Evolutionary conservation across 164 flowering plant species (phyloP).

Genomic region (Nymphaea colorata): DNA sequence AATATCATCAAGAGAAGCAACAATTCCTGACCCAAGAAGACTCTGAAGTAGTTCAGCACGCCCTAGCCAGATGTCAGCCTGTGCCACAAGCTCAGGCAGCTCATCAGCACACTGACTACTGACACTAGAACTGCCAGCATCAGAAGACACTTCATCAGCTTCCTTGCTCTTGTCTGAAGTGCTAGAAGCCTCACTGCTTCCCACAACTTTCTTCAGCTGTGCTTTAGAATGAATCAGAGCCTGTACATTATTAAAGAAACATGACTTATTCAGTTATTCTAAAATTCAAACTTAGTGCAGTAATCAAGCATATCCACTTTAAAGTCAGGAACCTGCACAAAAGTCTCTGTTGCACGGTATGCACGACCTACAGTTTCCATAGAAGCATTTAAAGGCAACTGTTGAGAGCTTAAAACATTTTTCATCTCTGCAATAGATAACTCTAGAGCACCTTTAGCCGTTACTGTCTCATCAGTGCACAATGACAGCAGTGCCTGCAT

Average conservation of each 20-base stretch:
- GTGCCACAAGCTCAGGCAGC: constrained; percentile 60
- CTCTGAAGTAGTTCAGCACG: constrained; percentile 98
- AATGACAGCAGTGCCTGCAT: constrained; percentile 78
- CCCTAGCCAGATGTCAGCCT: constrained; percentile 79
- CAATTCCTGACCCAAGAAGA: constrained; percentile 89
- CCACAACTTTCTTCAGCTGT: constrained; percentile 62
- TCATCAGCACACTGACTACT: constrained; percentile 84
- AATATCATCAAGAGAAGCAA: constrained; percentile 94
- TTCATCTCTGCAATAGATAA: constrained; percentile 83
- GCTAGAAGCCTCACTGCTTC: constrained; percentile 51
- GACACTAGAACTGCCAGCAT: constrained; percentile 76
- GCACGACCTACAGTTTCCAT: constrained; percentile 89
- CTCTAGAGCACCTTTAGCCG: constrained; percentile 87
- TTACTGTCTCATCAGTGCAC: constrained; percentile 72
- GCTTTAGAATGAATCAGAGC: constrained; percentile 68
- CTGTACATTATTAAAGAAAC: constrained; percentile 21
- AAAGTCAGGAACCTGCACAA: constrained; percentile 62
- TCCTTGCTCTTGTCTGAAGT: constrained; percentile 65
- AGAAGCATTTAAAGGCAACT: constrained; percentile 77
- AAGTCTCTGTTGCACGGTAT: constrained; percentile 93
- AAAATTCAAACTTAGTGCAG: background rate
- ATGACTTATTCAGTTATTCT: no score
- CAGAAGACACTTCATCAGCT: constrained; percentile 84
- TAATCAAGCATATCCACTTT: background rate
- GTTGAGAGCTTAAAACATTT: constrained; percentile 63